A percentile compares a stretch with the other conserved stretches of the same genome.
phyloP scores from a whole-genome alignment of 805 yeast genomes.

The Zygosaccharomyces gambellarensis region DNA sequence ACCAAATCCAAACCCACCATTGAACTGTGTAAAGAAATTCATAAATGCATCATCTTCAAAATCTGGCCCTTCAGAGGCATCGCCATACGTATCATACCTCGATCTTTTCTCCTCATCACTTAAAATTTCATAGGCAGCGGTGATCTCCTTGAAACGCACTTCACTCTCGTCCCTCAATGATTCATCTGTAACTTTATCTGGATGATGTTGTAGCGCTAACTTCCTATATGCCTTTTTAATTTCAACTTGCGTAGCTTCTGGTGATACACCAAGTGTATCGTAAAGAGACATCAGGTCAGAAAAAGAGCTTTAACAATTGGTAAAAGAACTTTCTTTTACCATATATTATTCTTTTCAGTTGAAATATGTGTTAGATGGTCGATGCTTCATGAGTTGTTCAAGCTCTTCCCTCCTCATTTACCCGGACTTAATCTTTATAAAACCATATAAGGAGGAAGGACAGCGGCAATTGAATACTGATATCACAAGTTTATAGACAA shows the following conservation, averaged over 20 bases:
- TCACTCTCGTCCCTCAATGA: conserved; percentile 65
- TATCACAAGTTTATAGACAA: no score
- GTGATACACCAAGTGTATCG: conserved; percentile 64
- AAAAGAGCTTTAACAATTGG: neutral
- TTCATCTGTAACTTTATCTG: conserved; percentile 75
- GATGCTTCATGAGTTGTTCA: neutral
- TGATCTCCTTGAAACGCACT: conserved; percentile 71
- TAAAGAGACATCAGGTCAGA: conserved; percentile 35
- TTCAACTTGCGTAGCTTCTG: conserved; percentile 61
- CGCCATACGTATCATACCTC: conserved; percentile 57
- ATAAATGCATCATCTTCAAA: conserved; percentile 73
- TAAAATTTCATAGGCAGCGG: conserved; percentile 79
- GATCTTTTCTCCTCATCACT: conserved; percentile 61
- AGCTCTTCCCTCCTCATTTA: neutral
- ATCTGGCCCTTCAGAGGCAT: conserved; percentile 37
- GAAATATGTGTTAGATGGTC: neutral
- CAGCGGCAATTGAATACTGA: neutral
- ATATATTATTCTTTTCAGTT: no score
- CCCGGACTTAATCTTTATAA: neutral
- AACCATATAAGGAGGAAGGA: neutral
- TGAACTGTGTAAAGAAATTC: conserved; percentile 47
- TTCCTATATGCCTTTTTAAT: conserved; percentile 82
- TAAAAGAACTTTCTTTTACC: no score
- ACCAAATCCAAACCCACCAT: neutral
- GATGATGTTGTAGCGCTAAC: conserved; percentile 78